Percentiles rank a stretch among this genome's conserved stretches.
Evolutionary conservation across 495 filamentous ascomycete species (phyloP).

Genomic region (Aspergillus kassunensis): DNA sequence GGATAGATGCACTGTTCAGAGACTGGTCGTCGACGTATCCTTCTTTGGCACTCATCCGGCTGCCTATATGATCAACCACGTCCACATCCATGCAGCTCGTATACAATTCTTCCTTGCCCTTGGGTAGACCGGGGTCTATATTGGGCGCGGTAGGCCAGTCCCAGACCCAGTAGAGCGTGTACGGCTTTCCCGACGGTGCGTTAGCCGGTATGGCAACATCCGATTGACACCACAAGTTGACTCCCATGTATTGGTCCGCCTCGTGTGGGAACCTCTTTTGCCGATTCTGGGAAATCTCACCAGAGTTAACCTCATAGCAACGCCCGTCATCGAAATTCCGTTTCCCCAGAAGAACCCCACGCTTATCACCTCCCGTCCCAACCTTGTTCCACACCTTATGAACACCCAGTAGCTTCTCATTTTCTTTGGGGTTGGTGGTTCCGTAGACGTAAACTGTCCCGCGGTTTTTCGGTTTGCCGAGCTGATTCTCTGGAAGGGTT

Average conservation of each 20-base stretch:
- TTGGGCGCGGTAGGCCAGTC: conserved; percentile 66
- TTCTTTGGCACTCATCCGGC: conserved; percentile 5
- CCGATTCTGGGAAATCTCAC: conserved; percentile 51
- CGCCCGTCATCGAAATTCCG: conserved; percentile 79
- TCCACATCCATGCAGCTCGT: conserved; percentile 79
- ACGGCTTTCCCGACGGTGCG: conserved; percentile 47
- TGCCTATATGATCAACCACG: conserved; percentile 37
- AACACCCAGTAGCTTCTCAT: conserved; percentile 64
- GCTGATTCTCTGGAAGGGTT: conserved; percentile 55
- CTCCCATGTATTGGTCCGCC: conserved; percentile 40
- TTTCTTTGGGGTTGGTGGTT: conserved; percentile 58
- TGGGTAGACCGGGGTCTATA: conserved; percentile 40
- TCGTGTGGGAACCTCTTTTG: conserved; percentile 46
- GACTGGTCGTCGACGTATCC: conserved; percentile 31
- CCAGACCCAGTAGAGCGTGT: conserved; percentile 91
- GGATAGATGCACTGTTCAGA: conserved; percentile 36
- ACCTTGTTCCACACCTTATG: conserved; percentile 69
- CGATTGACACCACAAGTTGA: conserved; percentile 69
- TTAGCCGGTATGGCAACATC: conserved; percentile 66
- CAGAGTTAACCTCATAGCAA: conserved; percentile 67
- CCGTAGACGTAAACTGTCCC: conserved; percentile 82
- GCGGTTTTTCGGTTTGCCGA: conserved; percentile 60
- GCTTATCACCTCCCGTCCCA: conserved; percentile 70
- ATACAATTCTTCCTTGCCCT: conserved; percentile 66
- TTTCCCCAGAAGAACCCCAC: conserved; percentile 66